Base-by-base conservation (phyloP, 1,284 basidiomycete species). In the Papiliotrema flavescens region DNA sequence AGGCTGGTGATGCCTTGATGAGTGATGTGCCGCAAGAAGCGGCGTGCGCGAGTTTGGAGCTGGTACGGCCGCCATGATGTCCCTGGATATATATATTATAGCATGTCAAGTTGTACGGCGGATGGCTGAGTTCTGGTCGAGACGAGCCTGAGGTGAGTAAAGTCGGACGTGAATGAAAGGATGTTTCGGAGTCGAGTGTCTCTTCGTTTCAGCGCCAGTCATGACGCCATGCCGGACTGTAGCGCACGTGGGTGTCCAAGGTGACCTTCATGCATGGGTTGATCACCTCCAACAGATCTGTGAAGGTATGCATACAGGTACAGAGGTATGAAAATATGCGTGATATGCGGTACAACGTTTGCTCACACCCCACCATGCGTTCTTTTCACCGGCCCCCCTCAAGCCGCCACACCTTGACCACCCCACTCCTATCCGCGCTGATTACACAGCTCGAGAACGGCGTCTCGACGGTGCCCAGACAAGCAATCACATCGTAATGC, bases 331-430 rank as follows among this genome's bases (percentile, higher is more conserved):
- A 6, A 11, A 32, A 11, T 32, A 41, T 41, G 39, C 39, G 4
- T n/a, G 39, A 41, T 41, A 41, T 41, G n/a, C 22, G 39, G 28
- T 32, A 32, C 24, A 45, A 23, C 24, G 39, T 41, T n/a, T 22
- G 17, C 39, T 7, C 39, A 22, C 6, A 41, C 39, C 17, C 7
- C 19, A 6, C 28, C 28, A 32, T 32, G 28, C 28, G 28, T 5
- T 32, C n/a, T n/a, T n/a, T n/a, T 49, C 49, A 51, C 19, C 47
- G 11, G 3, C 52, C 50, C 3, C 67, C 67, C 43, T 75, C 75
- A 53, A 75, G 64, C 39, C 75, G 59, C 75, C 75, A 77, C 1
- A 74, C 72, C 51, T 77, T 77, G 46, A 77, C 60, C 4, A 74
- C 66, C 2, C 75, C 75, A 43, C 69, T 71, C 20, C 74, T 54